A percentile compares a stretch with the other conserved stretches of the same genome.
These are phyloP conservation scores for Beauveria medogensis DNA, from an alignment of 2,329 filamentous ascomycete genomes.

Conservation along the genomic window DNA sequence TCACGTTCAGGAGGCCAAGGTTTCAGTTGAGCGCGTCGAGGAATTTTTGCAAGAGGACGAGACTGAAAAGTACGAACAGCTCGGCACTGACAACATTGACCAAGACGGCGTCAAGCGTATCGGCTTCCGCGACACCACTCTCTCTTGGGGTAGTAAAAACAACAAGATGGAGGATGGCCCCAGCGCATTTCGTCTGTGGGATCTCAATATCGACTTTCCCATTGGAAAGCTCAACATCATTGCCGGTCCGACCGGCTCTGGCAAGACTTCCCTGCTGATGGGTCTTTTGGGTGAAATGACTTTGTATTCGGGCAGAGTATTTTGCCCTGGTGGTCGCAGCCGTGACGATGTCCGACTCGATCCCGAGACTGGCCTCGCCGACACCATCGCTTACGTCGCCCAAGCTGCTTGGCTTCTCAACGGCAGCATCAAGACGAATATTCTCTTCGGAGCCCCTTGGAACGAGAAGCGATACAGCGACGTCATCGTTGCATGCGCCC, in stretches of 20 bases:
- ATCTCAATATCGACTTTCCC: constrained; percentile 74
- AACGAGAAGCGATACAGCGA: constrained; percentile 78
- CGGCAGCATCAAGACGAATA: constrained; percentile 91
- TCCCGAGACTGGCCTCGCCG: constrained; percentile 75
- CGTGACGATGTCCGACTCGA: constrained; percentile 78
- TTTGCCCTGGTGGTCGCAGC: constrained; percentile 75
- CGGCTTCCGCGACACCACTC: constrained; percentile 75
- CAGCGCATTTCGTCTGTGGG: constrained; percentile 72
- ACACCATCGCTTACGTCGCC: constrained; percentile 92
- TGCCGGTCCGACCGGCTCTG: constrained; percentile 84
- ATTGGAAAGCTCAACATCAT: constrained; percentile 87
- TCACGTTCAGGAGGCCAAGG: constrained; percentile 94
- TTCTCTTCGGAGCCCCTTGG: constrained; percentile 75
- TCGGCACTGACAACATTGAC: constrained; percentile 61
- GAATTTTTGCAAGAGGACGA: constrained; percentile 90
- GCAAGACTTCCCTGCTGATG: constrained; percentile 95
- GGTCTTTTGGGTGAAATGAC: constrained; percentile 96
- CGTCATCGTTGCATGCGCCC: constrained; percentile 82
- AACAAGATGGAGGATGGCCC: constrained; percentile 55
- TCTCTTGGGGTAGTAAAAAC: constrained; percentile 76
- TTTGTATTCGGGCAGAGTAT: constrained; percentile 68
- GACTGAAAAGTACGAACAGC: constrained; percentile 88
- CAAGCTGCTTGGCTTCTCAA: constrained; percentile 97
- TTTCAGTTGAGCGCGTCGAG: constrained; percentile 93
- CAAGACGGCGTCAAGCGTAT: constrained; percentile 66